These are phyloP conservation scores for Micractinium conductrix DNA, from an alignment of 139 green algal species.

Conservation along the genomic window DNA sequence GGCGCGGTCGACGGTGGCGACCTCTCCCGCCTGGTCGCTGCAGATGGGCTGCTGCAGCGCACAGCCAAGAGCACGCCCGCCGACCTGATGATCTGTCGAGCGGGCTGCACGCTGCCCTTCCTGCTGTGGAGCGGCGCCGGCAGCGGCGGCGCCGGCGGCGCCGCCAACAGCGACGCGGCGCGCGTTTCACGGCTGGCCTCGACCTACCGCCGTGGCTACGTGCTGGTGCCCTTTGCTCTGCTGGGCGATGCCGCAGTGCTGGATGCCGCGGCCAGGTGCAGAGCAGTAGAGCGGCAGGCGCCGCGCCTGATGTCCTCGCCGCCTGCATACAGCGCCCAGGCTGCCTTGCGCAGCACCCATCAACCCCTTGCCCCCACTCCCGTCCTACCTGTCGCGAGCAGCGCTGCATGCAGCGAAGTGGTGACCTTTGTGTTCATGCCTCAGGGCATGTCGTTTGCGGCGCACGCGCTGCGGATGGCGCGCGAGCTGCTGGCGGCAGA, in stretches of 20 bases:
- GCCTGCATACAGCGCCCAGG: too few relatives aligned
- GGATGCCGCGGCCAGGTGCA: neutral
- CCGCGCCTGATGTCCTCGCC: too few relatives aligned
- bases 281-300: too few relatives aligned
- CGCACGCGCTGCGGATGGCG: constrained; percentile 5
- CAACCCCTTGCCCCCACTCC: neutral
- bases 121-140: neutral
- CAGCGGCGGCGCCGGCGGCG: neutral
- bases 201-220: constrained; percentile 8
- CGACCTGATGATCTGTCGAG: constrained; percentile 13
- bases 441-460: neutral
- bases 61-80: neutral
- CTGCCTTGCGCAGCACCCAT: neutral
- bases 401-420: neutral
- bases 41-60: neutral
- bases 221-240: constrained; percentile 24
- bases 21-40: constrained; percentile 4
- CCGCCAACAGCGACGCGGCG: neutral
- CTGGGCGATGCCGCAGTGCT: neutral
- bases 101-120: constrained; percentile 24
- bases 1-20: neutral
- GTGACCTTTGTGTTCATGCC: constrained; percentile 21
- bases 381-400: neutral
- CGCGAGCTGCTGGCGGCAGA: neutral
- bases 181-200: neutral